Evolutionary conservation across 495 filamentous ascomycete genomes (phyloP).

Genomic region (Acidomyces sp.): DNA sequence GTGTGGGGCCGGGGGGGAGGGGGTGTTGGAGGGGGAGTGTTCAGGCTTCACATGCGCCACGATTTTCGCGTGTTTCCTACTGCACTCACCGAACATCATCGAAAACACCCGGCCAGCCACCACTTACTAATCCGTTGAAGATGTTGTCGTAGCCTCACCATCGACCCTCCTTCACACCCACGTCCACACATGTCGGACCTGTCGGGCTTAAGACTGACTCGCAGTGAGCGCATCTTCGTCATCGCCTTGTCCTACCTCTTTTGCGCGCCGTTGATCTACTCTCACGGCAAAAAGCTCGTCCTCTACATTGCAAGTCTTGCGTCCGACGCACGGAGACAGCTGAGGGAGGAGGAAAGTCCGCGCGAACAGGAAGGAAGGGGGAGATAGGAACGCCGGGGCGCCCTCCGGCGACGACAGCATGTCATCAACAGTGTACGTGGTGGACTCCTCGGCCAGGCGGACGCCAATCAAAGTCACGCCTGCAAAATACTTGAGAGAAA

Average conservation of each 20-base stretch:
- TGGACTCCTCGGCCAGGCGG: slow-evolving; percentile 60
- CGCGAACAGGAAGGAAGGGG: background rate
- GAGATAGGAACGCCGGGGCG: background rate
- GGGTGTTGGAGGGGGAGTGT: too few species aligned
- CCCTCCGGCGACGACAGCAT: slow-evolving; percentile 34
- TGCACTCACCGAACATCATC: background rate
- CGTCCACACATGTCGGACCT: slow-evolving; percentile 12
- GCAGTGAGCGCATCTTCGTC: slow-evolving; percentile 16
- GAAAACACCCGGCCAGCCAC: too few species aligned
- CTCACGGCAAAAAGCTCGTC: slow-evolving; percentile 1
- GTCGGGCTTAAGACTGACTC: slow-evolving; percentile 13
- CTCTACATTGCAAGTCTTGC: background rate
- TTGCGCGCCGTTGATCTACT: slow-evolving; percentile 10
- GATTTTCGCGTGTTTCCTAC: too few species aligned
- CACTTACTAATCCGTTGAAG: too few species aligned
- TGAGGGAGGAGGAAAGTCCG: slow-evolving; percentile 1
- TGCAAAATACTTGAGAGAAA: slow-evolving; percentile 62
- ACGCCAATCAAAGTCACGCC: slow-evolving; percentile 74
- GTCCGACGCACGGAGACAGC: slow-evolving; percentile 2
- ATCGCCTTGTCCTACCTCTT: slow-evolving; percentile 18
- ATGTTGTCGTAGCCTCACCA: too few species aligned
- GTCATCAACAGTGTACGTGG: slow-evolving; percentile 80
- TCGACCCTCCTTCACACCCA: too few species aligned
- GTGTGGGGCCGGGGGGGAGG: too few species aligned
- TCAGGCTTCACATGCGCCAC: too few species aligned